Evolutionary conservation across 2,329 filamentous ascomycete genomes (phyloP).

Genomic region (Lecanosticta acicola): DNA sequence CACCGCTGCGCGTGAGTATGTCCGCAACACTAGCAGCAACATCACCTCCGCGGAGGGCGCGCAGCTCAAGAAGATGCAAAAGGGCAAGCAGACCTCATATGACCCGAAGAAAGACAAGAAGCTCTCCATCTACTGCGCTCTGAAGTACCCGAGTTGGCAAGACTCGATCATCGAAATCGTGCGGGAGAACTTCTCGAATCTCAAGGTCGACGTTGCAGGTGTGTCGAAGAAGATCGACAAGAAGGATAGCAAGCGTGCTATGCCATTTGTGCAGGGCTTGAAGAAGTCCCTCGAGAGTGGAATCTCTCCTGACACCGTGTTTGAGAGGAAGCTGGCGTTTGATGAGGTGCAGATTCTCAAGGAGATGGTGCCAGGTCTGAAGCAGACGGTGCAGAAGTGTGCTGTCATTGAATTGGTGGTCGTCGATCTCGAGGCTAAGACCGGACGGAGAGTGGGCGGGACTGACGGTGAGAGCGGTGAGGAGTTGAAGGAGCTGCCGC

Average conservation of each 20-base stretch:
- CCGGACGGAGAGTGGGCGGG: constrained; percentile 51
- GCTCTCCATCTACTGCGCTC: constrained; percentile 77
- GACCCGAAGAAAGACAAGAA: constrained; percentile 91
- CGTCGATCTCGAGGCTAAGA: constrained; percentile 65
- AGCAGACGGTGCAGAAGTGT: constrained; percentile 65
- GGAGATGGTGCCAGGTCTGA: constrained; percentile 74
- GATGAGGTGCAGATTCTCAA: constrained; percentile 71
- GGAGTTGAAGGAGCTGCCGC: constrained; percentile 53
- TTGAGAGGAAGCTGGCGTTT: constrained; percentile 80
- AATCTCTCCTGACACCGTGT: constrained; percentile 61
- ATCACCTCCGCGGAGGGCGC: constrained; percentile 80
- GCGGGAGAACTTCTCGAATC: constrained; percentile 60
- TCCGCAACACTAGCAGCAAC: constrained; percentile 65
- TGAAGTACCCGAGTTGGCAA: constrained; percentile 83
- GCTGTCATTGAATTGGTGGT: constrained; percentile 65
- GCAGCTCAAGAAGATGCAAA: constrained; percentile 82
- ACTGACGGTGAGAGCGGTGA: constrained; percentile 51
- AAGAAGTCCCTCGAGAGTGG: constrained; percentile 71
- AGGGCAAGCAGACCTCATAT: constrained; percentile 80
- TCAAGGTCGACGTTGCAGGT: constrained; percentile 70
- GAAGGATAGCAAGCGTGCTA: constrained; percentile 92
- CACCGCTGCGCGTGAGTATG: constrained; percentile 75
- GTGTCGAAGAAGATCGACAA: constrained; percentile 74
- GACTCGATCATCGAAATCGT: constrained; percentile 81
- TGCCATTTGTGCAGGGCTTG: constrained; percentile 87